Percentiles rank a stretch among this genome's conserved stretches.
Conservation (phyloP, 2,329 filamentous ascomycete genomes). For the Aspergillus novoparasiticus region DNA sequence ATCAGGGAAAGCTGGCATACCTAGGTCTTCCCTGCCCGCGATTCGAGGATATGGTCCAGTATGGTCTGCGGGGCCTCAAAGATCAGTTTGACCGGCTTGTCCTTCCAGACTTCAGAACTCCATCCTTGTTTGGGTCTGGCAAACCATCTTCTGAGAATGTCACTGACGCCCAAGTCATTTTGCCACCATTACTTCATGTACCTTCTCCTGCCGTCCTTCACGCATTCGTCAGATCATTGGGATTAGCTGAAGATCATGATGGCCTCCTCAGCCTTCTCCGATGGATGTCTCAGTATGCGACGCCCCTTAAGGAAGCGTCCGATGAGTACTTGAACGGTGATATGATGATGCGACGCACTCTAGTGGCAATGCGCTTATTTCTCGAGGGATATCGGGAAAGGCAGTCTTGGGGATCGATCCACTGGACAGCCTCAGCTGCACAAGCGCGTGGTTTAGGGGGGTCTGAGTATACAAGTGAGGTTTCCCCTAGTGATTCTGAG, state of each 20-base stretch:
- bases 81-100: conserved; percentile 39
- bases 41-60: conserved; percentile 34
- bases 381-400: conserved; percentile 39
- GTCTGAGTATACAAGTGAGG: neutral
- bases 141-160: conserved; percentile 12
- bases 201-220: conserved; percentile 45
- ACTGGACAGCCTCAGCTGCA: neutral
- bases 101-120: conserved; percentile 28
- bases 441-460: neutral
- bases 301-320: conserved; percentile 36
- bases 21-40: conserved; percentile 6
- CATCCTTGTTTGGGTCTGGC: conserved; percentile 25
- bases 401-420: neutral
- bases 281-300: conserved; percentile 44
- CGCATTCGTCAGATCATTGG: conserved; percentile 45
- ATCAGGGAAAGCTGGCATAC: conserved; percentile 10
- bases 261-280: conserved; percentile 43
- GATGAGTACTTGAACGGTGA: conserved; percentile 41
- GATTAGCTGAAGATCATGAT: conserved; percentile 42
- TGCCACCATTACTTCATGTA: conserved; percentile 37
- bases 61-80: conserved; percentile 37
- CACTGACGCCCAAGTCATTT: conserved; percentile 18
- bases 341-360: conserved; percentile 41
- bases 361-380: conserved; percentile 44
- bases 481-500: conserved; percentile 1